Percentiles rank a stretch among this genome's conserved stretches.
phyloP scores from a whole-genome alignment of 257 asterid genomes.

The Lithospermum erythrorhizon region DNA sequence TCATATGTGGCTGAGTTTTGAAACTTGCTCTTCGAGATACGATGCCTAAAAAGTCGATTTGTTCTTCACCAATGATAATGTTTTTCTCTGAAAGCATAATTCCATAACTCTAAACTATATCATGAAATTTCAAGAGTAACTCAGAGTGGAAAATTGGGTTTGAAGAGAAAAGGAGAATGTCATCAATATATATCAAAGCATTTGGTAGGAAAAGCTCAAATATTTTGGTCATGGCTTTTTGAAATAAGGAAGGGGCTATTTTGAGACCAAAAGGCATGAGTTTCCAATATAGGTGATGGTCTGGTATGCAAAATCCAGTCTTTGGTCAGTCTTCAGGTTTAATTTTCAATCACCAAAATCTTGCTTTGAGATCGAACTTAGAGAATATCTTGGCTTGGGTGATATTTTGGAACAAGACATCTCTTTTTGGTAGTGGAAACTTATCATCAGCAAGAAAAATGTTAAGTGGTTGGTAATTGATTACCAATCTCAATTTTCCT shows the following conservation, averaged over 20 bases:
- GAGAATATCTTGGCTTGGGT: neutral
- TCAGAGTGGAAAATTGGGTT: neutral
- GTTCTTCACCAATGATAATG: too few relatives aligned
- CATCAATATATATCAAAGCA: neutral
- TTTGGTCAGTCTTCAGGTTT: neutral
- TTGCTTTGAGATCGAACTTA: neutral
- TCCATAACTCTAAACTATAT: neutral
- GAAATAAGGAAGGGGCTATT: neutral
- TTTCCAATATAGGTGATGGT: neutral
- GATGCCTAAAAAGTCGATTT: neutral
- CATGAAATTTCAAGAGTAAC: neutral
- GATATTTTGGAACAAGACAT: neutral
- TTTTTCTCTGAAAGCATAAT: neutral
- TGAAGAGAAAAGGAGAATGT: too few relatives aligned
- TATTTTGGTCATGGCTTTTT: neutral
- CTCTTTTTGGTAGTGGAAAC: neutral
- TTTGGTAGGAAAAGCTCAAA: neutral
- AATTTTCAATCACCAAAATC: conserved; percentile 7
- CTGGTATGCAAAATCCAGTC: neutral
- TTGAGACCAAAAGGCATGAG: neutral
- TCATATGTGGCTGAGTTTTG: too few relatives aligned
- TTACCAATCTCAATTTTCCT: neutral
- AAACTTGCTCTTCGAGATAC: neutral
- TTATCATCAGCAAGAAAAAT: neutral
- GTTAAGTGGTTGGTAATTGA: neutral